Evolutionary conservation across 306 rosid genomes (phyloP).

Genomic region (Acacia acuminata): DNA sequence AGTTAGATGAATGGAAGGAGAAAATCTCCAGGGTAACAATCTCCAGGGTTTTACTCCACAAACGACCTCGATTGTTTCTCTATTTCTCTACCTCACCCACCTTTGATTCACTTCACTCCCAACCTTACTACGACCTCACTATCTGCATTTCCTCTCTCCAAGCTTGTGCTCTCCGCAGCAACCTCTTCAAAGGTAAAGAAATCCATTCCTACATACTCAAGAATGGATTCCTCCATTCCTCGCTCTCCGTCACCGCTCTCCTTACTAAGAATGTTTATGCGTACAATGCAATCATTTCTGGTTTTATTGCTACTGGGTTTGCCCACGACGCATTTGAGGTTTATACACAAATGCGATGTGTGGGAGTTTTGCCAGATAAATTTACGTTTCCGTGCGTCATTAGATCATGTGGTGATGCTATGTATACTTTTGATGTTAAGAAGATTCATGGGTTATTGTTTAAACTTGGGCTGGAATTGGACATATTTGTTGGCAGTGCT

Average conservation of each 20-base stretch:
- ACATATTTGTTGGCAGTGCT: conserved; percentile 82
- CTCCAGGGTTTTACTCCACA: conserved; percentile 16
- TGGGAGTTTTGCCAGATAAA: conserved; percentile 65
- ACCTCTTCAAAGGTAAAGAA: no score
- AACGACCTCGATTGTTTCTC: conserved; percentile 21
- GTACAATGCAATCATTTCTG: no score
- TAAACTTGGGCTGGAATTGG: conserved; percentile 76
- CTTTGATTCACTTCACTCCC: background rate
- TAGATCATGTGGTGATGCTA: no score
- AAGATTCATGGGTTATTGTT: conserved; percentile 64
- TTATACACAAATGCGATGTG: conserved; percentile 55
- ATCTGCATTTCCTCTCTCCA: no score
- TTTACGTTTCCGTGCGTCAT: conserved; percentile 76
- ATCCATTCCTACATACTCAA: no score
- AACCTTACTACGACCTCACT: no score
- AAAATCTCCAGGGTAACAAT: no score
- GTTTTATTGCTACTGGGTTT: conserved; percentile 54
- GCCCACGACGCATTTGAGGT: conserved; percentile 43
- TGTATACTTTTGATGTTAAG: no score
- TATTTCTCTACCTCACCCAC: conserved; percentile 44
- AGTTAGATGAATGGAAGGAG: conserved; percentile 32
- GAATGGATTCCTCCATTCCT: no score
- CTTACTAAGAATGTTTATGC: no score
- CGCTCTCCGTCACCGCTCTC: no score
- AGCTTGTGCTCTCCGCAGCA: no score